These are phyloP conservation scores for Rheum nobile DNA, from an alignment of 148 eudicot species.

Conservation along the genomic window DNA sequence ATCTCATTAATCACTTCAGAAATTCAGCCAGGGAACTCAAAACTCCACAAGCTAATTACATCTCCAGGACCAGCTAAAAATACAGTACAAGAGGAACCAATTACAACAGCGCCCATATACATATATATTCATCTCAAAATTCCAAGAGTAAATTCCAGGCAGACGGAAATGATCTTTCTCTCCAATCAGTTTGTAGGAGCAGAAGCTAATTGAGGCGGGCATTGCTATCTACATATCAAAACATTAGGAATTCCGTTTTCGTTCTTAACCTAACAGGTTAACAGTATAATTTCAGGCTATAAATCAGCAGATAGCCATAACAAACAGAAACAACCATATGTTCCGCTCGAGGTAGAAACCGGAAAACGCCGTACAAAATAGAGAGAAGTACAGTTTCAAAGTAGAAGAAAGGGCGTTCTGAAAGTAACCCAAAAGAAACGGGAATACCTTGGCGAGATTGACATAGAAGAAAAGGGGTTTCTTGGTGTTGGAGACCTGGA, in stretches of 20 bases:
- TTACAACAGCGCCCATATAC: neutral
- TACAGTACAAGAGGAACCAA: neutral
- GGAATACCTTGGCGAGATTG: slow-evolving; percentile 47
- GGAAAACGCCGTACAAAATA: neutral
- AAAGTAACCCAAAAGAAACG: neutral
- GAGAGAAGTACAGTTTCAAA: neutral
- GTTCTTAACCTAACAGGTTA: too few relatives aligned
- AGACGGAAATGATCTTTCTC: too few relatives aligned
- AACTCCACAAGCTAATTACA: neutral
- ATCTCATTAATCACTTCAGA: neutral
- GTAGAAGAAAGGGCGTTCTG: neutral
- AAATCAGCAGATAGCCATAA: neutral
- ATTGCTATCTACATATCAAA: too few relatives aligned
- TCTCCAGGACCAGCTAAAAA: too few relatives aligned
- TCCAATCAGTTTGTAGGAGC: too few relatives aligned
- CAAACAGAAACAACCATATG: neutral
- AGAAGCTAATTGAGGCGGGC: too few relatives aligned
- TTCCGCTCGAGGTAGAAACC: neutral
- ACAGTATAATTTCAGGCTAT: neutral
- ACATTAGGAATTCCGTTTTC: too few relatives aligned
- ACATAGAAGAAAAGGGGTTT: slow-evolving; percentile 63
- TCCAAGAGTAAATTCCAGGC: neutral
- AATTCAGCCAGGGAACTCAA: neutral
- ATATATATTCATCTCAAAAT: neutral
- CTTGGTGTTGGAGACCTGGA: slow-evolving; percentile 68